phyloP scores from a whole-genome alignment of 2,329 filamentous ascomycete genomes.

The Colletotrichum caudatum region DNA sequence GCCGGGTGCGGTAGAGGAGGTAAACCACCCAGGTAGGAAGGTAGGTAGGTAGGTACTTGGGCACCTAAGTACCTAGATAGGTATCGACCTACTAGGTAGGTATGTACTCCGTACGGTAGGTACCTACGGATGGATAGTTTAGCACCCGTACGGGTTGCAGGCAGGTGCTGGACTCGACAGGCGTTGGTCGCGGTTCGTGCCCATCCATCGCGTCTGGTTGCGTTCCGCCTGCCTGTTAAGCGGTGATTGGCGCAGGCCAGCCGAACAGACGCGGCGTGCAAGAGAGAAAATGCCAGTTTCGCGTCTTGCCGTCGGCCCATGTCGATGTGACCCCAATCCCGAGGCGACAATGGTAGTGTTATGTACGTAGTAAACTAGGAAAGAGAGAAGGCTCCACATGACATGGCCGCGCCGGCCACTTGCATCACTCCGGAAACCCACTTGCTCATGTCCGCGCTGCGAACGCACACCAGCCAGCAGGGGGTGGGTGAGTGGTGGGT shows the following conservation, averaged over 20 bases:
- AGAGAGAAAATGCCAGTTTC: neutral
- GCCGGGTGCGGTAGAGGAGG: constrained; percentile 15
- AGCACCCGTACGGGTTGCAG: neutral
- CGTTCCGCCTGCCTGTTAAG: neutral
- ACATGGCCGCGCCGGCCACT: neutral
- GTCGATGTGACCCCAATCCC: constrained; percentile 1
- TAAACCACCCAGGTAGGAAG: too few species aligned
- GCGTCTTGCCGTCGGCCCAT: neutral
- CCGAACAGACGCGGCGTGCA: constrained; percentile 12
- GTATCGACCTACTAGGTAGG: too few species aligned
- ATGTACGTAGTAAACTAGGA: too few species aligned
- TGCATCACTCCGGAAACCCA: neutral
- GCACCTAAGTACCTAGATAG: too few species aligned
- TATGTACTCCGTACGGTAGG: too few species aligned
- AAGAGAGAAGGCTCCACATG: neutral
- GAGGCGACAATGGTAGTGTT: neutral
- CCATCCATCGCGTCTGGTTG: constrained; percentile 9
- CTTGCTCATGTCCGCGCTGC: constrained; percentile 6
- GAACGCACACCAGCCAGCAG: constrained; percentile 15
- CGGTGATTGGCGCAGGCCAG: constrained; percentile 4
- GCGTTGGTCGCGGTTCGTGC: neutral
- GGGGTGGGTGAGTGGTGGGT: neutral
- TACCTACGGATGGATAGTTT: neutral
- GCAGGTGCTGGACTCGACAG: neutral
- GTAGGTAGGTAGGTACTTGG: too few species aligned